Evolutionary conservation across 257 asterid species (phyloP).

Genomic region (Voacanga thouarsii): DNA sequence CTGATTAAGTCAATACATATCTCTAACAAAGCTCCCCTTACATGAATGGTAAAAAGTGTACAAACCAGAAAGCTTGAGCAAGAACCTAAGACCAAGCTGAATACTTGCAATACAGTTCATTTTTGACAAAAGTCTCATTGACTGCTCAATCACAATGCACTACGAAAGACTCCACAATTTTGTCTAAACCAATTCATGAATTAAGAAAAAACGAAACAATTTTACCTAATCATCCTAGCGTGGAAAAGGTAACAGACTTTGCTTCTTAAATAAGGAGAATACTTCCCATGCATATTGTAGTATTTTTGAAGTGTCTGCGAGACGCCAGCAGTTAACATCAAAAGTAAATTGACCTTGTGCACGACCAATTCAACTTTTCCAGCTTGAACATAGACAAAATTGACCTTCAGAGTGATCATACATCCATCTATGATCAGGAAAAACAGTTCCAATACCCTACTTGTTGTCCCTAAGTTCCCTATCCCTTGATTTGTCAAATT

Average conservation of each 20-base stretch:
- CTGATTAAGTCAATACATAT: background rate
- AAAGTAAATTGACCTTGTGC: background rate
- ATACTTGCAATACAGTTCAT: background rate
- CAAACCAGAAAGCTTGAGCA: background rate
- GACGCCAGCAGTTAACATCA: background rate
- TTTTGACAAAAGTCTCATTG: background rate
- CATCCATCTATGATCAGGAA: background rate
- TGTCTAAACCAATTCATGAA: background rate
- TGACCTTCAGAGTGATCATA: background rate
- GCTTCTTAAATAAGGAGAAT: background rate
- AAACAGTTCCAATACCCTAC: background rate
- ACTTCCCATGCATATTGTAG: background rate
- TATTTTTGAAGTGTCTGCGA: background rate
- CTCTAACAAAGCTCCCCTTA: background rate
- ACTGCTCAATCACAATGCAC: background rate
- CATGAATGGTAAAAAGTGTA: background rate
- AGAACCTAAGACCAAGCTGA: background rate
- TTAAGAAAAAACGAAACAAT: background rate
- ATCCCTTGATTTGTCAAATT: background rate
- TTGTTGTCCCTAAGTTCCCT: background rate
- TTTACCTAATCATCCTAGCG: background rate
- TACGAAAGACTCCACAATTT: background rate
- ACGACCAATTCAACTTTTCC: background rate
- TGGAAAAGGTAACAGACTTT: background rate
- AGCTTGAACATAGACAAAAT: background rate